Evolutionary conservation across 2,329 filamentous ascomycete genomes (phyloP).

Genomic region (Paramyrothecium sp.): DNA sequence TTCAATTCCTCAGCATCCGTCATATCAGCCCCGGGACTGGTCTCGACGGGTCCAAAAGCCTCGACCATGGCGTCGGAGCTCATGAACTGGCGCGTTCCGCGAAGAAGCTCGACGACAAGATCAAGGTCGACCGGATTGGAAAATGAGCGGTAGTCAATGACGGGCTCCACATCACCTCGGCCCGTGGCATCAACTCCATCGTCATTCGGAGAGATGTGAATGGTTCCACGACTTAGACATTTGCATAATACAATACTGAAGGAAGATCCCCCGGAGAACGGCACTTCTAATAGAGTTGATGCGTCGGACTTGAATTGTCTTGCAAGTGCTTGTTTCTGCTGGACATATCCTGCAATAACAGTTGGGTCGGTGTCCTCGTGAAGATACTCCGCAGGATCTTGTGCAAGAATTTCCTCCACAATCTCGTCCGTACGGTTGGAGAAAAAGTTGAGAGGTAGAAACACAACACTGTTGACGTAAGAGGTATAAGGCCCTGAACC

Average conservation of each 20-base stretch:
- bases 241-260: conserved; percentile 17
- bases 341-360: conserved; percentile 13
- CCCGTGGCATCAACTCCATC: conserved; percentile 10
- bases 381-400: conserved; percentile 20
- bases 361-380: conserved; percentile 8
- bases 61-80: conserved; percentile 28
- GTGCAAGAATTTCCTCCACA: conserved; percentile 13
- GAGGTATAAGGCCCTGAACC: conserved; percentile 12
- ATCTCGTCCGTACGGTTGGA: conserved; percentile 14
- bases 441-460: conserved; percentile 15
- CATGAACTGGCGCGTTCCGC: conserved; percentile 31
- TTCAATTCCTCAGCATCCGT: conserved; percentile 21
- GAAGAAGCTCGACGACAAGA: conserved; percentile 37
- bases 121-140: conserved; percentile 52
- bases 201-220: conserved; percentile 46
- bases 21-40: conserved; percentile 30
- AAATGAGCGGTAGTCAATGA: conserved; percentile 40
- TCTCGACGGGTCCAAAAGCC: conserved; percentile 31
- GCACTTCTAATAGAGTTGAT: conserved; percentile 21
- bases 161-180: conserved; percentile 43
- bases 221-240: conserved; percentile 51
- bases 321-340: conserved; percentile 14
- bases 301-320: conserved; percentile 10
- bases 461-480: conserved; percentile 12
- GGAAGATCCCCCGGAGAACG: conserved; percentile 9